Conservation (phyloP, 192 early-diverging fungal species). For the Helicostylum pulchrum region DNA sequence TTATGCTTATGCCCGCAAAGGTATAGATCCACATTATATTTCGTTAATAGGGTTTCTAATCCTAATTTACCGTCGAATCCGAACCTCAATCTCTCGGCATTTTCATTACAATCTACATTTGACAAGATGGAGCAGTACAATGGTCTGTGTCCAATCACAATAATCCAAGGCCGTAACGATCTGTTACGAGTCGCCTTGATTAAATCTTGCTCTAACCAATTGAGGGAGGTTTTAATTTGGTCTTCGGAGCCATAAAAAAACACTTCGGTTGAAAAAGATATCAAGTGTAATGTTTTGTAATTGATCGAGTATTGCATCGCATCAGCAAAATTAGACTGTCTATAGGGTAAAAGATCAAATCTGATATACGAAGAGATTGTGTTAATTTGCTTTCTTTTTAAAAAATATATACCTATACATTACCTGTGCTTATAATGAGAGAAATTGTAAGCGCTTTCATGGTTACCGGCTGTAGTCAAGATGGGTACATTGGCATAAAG, state of each 20-base stretch:
- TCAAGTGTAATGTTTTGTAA: conserved; percentile 29
- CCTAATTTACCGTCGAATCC: background rate
- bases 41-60: conserved; percentile 11
- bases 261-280: conserved; percentile 24
- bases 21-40: conserved; percentile 24
- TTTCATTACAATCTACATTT: conserved; percentile 4
- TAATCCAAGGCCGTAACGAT: conserved; percentile 22
- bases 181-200: conserved; percentile 15
- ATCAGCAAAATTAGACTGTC: conserved; percentile 19
- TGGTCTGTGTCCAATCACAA: conserved; percentile 24
- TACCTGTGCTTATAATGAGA: conserved; percentile 30
- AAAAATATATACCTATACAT: background rate
- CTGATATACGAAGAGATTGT: background rate
- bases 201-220: conserved; percentile 27
- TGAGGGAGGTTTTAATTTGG: conserved; percentile 9
- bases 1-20: conserved; percentile 25
- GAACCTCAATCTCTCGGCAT: conserved; percentile 6
- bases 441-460: conserved; percentile 31
- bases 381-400: background rate
- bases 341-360: conserved; percentile 17
- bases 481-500: conserved; percentile 30
- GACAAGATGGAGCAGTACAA: conserved; percentile 16
- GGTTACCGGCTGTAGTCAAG: conserved; percentile 26
- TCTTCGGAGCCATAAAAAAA: conserved; percentile 20
- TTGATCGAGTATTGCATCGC: conserved; percentile 18